Evolutionary conservation across 2,329 filamentous ascomycete genomes (phyloP), one percentile per base, ranked within the genome.

Genomic region (Sordariomycetes sp.): DNA sequence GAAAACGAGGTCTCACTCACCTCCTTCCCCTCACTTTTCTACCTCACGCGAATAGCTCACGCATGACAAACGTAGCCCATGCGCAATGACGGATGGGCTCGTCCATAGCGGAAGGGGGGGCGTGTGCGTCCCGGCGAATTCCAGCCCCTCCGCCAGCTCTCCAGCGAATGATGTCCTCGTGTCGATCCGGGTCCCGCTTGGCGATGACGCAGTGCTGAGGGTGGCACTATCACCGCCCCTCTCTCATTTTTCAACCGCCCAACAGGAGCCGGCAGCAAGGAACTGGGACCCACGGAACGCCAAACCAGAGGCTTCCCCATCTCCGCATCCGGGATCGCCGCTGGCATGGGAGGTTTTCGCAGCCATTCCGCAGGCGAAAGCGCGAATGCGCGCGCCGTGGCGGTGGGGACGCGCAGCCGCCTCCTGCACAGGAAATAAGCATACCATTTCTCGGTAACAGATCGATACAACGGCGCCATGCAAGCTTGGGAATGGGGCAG

Each of bases 311-410:
- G 62, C 80, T 81, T 61, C 81, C 81, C 53, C 74, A 75, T 64
- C 85, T 80, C 80, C 79, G 85, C 64, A 76, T 72, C 62, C 72
- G 72, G 55, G 68, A 65, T 60, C 72, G 40, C 40, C 40, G 40
- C 18, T 46, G 40, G 40, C 16, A 46, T 46, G 16, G n/a, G 40
- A 46, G 5, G 40, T 32, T 32, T 8, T 32, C 28, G 28, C n/a
- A 32, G 4, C 8, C 28, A 32, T 32, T n/a, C 28, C 8, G 28
- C 28, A 4, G 28, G 28, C 28, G 28, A 8, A n/a, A 32, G 28
- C 28, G 8, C 28, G 28, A 32, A 32, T 32, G 28, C 28, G 8
- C 28, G 28, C 4, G 4, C 28, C 28, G 28, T 32, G 8, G 8
- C 28, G 28, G 28, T 32, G 28, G 28, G 28, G 28, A 32, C 28